Evolutionary conservation across 1,139 yeast species (phyloP), one percentile per base, ranked within the genome.

Genomic region (Candida sanyaensis): DNA sequence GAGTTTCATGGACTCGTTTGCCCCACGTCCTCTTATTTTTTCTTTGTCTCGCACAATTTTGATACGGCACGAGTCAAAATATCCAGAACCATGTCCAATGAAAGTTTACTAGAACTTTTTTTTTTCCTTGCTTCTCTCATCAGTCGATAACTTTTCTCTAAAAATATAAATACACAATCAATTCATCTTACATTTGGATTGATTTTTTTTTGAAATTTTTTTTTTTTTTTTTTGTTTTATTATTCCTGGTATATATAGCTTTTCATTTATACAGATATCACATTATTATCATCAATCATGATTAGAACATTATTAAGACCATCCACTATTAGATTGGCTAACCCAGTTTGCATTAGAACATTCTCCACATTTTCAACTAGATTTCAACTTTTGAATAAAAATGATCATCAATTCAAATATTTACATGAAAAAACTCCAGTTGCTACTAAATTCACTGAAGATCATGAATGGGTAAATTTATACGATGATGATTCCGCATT

Each of bases 381-480:
- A 32, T 43, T 41, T 9, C 46, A 78, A 64, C 71, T 68, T 54
- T 63, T 84, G 55, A 80, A 79, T 66, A 70, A 76, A 43, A 75
- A 73, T 33, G 76, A 87, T 6, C 71, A 73, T 51, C 85, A 77
- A 34, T 75, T 71, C 67, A 76, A 75, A 54, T 79, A 80, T 66
- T 51, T 62, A 49, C 49, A 52, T 24, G 71, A 82, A 46, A 65
- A 74, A 44, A 77, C 78, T n/a, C 85, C 85, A 46, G 64, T 68
- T 51, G 63, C 63, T 24, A 79, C 88, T 55, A 84, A 81, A 68
- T 92, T 82, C 75, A 89, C 99, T 13, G 73, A 77, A 47, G 97
- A 93, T 63, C 99, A 93, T 74, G 99, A 93, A 73, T 93, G 98
- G 97, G 73, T 95, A 52, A 93, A 96, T 2, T 76, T 84, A 44